These are phyloP conservation scores for Sophora flavescens DNA, from an alignment of 306 rosid species.

Conservation along the genomic window DNA sequence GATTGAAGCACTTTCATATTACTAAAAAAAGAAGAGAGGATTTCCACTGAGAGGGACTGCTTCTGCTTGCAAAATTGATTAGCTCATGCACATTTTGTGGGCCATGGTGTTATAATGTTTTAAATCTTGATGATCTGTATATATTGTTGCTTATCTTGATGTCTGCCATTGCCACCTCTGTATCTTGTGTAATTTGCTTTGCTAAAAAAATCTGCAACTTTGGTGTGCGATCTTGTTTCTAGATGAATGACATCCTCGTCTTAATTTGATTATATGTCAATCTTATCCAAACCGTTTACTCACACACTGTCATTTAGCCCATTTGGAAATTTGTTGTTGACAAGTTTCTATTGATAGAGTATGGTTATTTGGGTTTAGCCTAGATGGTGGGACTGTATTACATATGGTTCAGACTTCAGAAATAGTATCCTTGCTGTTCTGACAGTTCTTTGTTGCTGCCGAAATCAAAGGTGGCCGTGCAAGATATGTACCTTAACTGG, in stretches of 20 bases:
- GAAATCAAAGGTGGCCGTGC: neutral
- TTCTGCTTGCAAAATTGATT: constrained; percentile 7
- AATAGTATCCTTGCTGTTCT: neutral
- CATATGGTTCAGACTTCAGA: neutral
- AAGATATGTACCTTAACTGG: neutral
- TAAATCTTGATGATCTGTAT: neutral
- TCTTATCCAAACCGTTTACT: neutral
- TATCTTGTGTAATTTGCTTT: constrained; percentile 10
- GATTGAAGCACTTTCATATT: neutral
- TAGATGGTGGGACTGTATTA: neutral
- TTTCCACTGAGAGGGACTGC: neutral
- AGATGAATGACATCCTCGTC: neutral
- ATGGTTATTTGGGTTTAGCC: neutral
- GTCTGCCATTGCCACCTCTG: neutral
- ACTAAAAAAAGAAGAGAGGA: neutral
- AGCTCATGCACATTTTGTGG: neutral
- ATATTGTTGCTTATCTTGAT: constrained; percentile 2
- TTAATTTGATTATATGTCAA: constrained; percentile 6
- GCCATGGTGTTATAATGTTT: neutral
- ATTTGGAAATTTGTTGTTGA: constrained; percentile 1
- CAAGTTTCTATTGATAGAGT: constrained; percentile 4
- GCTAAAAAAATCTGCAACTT: neutral
- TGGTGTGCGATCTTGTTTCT: neutral
- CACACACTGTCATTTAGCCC: neutral
- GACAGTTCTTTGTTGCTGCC: neutral